Conservation (phyloP, 2,329 filamentous ascomycete genomes). For the Coniosporium tulheliwenetii region DNA sequence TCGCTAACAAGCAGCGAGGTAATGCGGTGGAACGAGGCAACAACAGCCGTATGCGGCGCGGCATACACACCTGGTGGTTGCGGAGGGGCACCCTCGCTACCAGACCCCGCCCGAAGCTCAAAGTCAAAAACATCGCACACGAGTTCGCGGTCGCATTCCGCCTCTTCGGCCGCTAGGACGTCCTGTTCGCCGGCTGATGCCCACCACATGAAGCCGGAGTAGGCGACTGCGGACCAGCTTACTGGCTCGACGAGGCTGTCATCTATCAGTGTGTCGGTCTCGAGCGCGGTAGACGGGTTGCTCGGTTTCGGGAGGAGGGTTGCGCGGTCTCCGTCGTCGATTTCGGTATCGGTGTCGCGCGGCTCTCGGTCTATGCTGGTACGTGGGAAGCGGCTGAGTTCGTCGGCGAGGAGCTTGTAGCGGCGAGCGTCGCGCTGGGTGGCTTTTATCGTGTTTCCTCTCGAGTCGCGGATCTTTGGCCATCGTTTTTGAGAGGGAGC, state of each 20-base stretch:
- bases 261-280: slow-evolving; percentile 15
- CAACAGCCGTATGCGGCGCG: slow-evolving; percentile 52
- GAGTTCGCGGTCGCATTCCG: slow-evolving; percentile 30
- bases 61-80: slow-evolving; percentile 8
- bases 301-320: slow-evolving; percentile 12
- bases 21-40: slow-evolving; percentile 68
- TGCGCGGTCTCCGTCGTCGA: slow-evolving; percentile 5
- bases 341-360: slow-evolving; percentile 6
- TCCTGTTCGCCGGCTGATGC: slow-evolving; percentile 64
- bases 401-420: slow-evolving; percentile 52
- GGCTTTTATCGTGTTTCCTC: slow-evolving; percentile 55
- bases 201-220: slow-evolving; percentile 82
- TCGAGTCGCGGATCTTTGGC: slow-evolving; percentile 55
- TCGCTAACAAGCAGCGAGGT: slow-evolving; percentile 50
- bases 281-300: slow-evolving; percentile 16
- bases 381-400: slow-evolving; percentile 29
- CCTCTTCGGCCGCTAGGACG: slow-evolving; percentile 36
- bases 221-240: slow-evolving; percentile 58
- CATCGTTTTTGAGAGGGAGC: slow-evolving; percentile 44
- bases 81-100: slow-evolving; percentile 21
- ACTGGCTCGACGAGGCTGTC: slow-evolving; percentile 34
- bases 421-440: slow-evolving; percentile 81
- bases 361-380: slow-evolving; percentile 11
- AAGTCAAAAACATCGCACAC: slow-evolving; percentile 26
- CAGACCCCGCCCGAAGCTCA: slow-evolving; percentile 26